Evolutionary conservation across 1,284 basidiomycete genomes (phyloP), one percentile per base, ranked within the genome.

Genomic region (Malassezia vespertilionis): DNA sequence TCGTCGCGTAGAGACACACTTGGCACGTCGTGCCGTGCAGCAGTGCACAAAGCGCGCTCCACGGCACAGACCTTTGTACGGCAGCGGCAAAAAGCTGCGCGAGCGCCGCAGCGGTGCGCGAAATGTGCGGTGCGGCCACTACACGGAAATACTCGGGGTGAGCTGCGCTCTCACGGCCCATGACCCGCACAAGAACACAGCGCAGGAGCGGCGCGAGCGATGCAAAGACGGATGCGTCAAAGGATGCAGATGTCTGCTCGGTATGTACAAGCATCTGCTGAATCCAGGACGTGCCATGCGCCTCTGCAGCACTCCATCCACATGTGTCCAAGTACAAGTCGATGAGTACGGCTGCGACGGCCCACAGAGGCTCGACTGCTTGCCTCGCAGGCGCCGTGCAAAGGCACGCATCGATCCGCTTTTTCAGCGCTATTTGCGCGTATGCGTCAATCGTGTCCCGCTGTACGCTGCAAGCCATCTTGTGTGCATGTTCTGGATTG

Each of bases 141-240:
- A 57, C 54, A 17, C 61, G 53, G 36, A 59, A 49, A 34, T 57
- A 63, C 35, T 63, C 61, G 45, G 56, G 46, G 52, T 52, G 41
- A 51, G 57, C 27, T 32, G 30, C 18, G 14, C 31, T 30, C 20
- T 51, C 48, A 2, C 28, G 24, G 4, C 48, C 48, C 42, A 40
- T 37, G 5, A 53, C 44, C 7, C 55, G 40, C 15, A 46, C 30
- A 7, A 56, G 37, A 1, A 54, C 53, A 10, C 57, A 24, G 2
- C 33, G 35, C 4, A 54, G 52, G 4, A 61, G 55, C 9, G 40
- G 35, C 5, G 32, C 27, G 9, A 38, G 12, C 2, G 33, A 5
- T 5, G 23, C 42, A 9, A 44, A 27, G 1, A 26, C 27, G 5
- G 17, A n/a, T 15, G 40, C 39, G n/a, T 33, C 6, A 2, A 5